Evolutionary conservation across 176 grass and related monocot species (phyloP), one percentile per base, ranked within the genome.

Genomic region (Oryza meridionalis): DNA sequence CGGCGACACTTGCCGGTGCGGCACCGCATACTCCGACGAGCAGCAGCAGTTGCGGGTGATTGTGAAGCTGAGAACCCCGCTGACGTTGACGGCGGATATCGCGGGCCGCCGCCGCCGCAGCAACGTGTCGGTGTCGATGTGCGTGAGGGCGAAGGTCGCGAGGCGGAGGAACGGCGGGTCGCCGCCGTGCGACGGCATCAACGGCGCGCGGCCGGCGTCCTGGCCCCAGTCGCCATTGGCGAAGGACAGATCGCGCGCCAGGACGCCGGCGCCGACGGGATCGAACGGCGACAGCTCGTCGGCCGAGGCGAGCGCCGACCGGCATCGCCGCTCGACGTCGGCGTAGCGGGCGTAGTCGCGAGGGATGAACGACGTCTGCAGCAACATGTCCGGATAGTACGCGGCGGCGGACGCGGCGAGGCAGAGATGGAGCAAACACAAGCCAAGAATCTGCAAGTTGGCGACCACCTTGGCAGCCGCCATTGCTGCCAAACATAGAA

Each of bases 221-320:
- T 93, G 88, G 37, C 7, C 9, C 91, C 88, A 93, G 65, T 88
- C 88, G 17, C 91, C 91, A 29, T 87, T 88, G 21, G 31, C 47
- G n/a, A 93, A 86, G 5, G 88, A 79, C 7, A 93, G 82, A 42
- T 86, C 55, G 0, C 29, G 66, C 12, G 67, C 53, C 10, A 45
- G 70, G 17, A 58, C 29, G 72, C 53, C 13, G 58, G 70, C 44
- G 6, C 37, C 25, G 67, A 84, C 73, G 16, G 29, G 77, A 16
- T 85, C 77, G 2, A 47, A 47, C 12, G 65, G 70, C 4, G 53
- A 16, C 11, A 88, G 12, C 77, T 80, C 50, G 42, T 40, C 61
- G 11, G 67, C 81, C 12, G 85, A 80, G 26, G 81, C 85, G 42
- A 93, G 91, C 61, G 82, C 46, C 15, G 82, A 76, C 22, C 26